A percentile compares a stretch with the other conserved stretches of the same genome.
Conservation (phyloP, 768 basidiomycete genomes). For the Pleurotus ostreatus region DNA sequence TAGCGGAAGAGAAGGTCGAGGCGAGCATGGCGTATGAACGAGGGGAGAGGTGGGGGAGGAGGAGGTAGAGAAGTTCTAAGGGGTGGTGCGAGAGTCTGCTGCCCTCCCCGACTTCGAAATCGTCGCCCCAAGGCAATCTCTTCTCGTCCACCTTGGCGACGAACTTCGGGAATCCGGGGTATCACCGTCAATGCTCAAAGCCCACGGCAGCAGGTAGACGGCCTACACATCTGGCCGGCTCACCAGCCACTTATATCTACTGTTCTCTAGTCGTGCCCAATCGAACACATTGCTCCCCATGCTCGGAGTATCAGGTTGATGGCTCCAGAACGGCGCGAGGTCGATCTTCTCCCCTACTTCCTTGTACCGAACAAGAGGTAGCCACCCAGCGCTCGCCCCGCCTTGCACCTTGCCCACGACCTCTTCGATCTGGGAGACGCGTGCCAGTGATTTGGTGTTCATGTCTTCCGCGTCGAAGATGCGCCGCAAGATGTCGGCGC, state of each 20-base stretch:
- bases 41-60: constrained; percentile 18
- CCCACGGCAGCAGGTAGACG: no score
- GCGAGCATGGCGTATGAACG: constrained; percentile 16
- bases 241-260: constrained; percentile 15
- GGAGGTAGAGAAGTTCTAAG: constrained; percentile 17
- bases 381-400: constrained; percentile 14
- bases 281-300: constrained; percentile 14
- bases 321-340: constrained; percentile 17
- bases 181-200: background rate
- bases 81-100: constrained; percentile 13
- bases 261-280: constrained; percentile 11
- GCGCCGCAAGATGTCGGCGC: constrained; percentile 18
- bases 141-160: constrained; percentile 9
- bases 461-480: constrained; percentile 12
- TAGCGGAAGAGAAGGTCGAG: constrained; percentile 21
- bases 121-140: constrained; percentile 10
- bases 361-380: constrained; percentile 18
- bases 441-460: background rate
- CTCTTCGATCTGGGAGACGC: constrained; percentile 15
- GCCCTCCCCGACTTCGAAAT: background rate
- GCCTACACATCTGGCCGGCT: constrained; percentile 17
- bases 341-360: constrained; percentile 16
- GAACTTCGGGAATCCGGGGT: constrained; percentile 21
- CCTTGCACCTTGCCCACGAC: constrained; percentile 18
- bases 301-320: background rate